A percentile compares a stretch with the other conserved stretches of the same genome.
Evolutionary conservation across 495 filamentous ascomycete species (phyloP).

Genomic region (Xylaria telfairii): DNA sequence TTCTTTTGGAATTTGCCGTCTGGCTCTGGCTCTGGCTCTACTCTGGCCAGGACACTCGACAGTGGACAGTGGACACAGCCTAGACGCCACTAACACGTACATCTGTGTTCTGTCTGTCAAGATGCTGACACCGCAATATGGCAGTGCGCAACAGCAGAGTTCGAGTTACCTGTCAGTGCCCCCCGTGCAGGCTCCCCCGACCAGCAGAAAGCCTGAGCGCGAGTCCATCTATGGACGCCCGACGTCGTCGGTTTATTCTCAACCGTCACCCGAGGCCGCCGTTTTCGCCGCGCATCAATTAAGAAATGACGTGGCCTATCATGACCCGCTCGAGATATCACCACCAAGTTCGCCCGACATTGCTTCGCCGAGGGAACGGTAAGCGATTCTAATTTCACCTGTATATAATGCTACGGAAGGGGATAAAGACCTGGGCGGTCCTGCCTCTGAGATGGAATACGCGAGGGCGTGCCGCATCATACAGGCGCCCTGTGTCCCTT

Average conservation of each 20-base stretch:
- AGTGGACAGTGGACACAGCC: not conserved
- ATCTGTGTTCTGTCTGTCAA: constrained; percentile 16
- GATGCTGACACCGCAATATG: constrained; percentile 35
- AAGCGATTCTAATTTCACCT: constrained; percentile 31
- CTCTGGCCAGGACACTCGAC: not conserved
- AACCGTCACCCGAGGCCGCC: constrained; percentile 35
- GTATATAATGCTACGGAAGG: constrained; percentile 15
- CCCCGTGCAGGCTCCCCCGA: constrained; percentile 42
- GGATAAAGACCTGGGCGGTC: not conserved
- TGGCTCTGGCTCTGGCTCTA: not conserved
- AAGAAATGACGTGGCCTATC: constrained; percentile 43
- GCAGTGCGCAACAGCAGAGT: constrained; percentile 29
- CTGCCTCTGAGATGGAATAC: not conserved
- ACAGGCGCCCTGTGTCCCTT: not conserved
- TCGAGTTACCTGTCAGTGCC: constrained; percentile 31
- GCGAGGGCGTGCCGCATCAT: not conserved
- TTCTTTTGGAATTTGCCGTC: not conserved
- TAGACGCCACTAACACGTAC: constrained; percentile 12
- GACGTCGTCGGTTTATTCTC: constrained; percentile 50
- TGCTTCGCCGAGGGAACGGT: constrained; percentile 38
- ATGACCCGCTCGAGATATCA: constrained; percentile 49
- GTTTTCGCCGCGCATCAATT: constrained; percentile 38
- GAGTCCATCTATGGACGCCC: constrained; percentile 42
- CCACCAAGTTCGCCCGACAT: constrained; percentile 57
- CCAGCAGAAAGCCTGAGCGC: constrained; percentile 41